Conservation (phyloP, 1,284 basidiomycete species). For the Apiotrichum sp. region DNA sequence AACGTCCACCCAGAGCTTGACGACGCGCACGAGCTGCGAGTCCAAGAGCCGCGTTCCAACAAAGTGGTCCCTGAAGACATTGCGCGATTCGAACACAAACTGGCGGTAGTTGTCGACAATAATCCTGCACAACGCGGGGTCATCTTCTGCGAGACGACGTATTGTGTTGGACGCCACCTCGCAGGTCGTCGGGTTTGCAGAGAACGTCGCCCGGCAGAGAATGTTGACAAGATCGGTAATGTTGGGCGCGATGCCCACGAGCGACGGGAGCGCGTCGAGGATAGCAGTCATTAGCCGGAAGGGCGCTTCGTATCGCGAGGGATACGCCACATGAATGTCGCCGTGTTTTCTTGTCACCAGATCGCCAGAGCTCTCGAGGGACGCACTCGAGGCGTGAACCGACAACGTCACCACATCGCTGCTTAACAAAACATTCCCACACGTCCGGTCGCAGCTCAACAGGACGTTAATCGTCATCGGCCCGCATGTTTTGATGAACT, state of each 20-base stretch:
- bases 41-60: conserved; percentile 60
- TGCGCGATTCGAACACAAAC: conserved; percentile 69
- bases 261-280: conserved; percentile 80
- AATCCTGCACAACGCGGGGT: conserved; percentile 55
- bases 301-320: conserved; percentile 57
- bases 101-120: conserved; percentile 66
- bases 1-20: conserved; percentile 68
- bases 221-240: conserved; percentile 60
- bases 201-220: conserved; percentile 72
- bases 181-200: conserved; percentile 70
- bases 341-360: conserved; percentile 53
- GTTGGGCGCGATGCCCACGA: conserved; percentile 51
- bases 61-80: conserved; percentile 62
- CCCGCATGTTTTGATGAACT: conserved; percentile 66
- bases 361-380: conserved; percentile 41
- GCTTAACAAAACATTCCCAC: conserved; percentile 73
- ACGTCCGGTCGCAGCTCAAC: conserved; percentile 58
- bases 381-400: conserved; percentile 55
- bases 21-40: conserved; percentile 53
- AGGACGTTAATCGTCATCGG: conserved; percentile 61
- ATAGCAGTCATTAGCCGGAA: conserved; percentile 70
- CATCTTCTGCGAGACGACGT: conserved; percentile 62
- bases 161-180: conserved; percentile 66
- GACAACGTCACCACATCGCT: conserved; percentile 70
- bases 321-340: conserved; percentile 67